phyloP scores from a whole-genome alignment of 345 rosid genomes.

The Hevea brasiliensis region DNA sequence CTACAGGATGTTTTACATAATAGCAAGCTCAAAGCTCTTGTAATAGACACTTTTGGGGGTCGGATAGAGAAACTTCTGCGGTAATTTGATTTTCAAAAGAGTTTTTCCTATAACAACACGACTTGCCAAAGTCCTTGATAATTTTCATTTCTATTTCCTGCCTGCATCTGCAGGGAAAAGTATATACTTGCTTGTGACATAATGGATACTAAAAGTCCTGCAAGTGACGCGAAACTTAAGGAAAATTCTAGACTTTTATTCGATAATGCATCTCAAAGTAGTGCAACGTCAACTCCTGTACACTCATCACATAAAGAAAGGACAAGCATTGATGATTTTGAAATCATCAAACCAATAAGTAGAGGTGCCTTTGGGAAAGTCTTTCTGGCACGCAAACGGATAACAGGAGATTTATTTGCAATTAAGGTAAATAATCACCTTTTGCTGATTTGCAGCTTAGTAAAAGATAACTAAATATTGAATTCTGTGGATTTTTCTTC shows the following conservation, averaged over 20 bases:
- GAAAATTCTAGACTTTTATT: slow-evolving; percentile 38
- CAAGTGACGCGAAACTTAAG: slow-evolving; percentile 34
- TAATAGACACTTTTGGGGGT: slow-evolving; percentile 75
- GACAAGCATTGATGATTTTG: slow-evolving; percentile 80
- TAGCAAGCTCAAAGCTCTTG: slow-evolving; percentile 75
- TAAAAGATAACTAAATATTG: neutral
- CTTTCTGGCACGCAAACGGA: slow-evolving; percentile 79
- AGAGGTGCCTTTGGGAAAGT: slow-evolving; percentile 88
- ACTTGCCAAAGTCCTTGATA: slow-evolving; percentile 9
- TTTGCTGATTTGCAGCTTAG: neutral
- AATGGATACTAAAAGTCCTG: slow-evolving; percentile 41
- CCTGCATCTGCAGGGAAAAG: slow-evolving; percentile 59
- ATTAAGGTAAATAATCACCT: slow-evolving; percentile 52
- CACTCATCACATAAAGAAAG: slow-evolving; percentile 55
- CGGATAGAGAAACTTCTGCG: slow-evolving; percentile 71
- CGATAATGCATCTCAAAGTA: slow-evolving; percentile 53
- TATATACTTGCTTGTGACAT: slow-evolving; percentile 64
- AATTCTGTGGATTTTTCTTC: neutral
- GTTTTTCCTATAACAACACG: slow-evolving; percentile 10
- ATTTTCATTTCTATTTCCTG: slow-evolving; percentile 8
- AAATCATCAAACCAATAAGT: slow-evolving; percentile 80
- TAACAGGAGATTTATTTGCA: slow-evolving; percentile 85
- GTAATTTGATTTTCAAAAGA: slow-evolving; percentile 32
- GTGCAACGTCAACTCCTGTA: slow-evolving; percentile 46
- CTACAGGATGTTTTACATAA: slow-evolving; percentile 64